Conservation (phyloP, 108 stramenopile species). For the Skeletonema grethae region DNA sequence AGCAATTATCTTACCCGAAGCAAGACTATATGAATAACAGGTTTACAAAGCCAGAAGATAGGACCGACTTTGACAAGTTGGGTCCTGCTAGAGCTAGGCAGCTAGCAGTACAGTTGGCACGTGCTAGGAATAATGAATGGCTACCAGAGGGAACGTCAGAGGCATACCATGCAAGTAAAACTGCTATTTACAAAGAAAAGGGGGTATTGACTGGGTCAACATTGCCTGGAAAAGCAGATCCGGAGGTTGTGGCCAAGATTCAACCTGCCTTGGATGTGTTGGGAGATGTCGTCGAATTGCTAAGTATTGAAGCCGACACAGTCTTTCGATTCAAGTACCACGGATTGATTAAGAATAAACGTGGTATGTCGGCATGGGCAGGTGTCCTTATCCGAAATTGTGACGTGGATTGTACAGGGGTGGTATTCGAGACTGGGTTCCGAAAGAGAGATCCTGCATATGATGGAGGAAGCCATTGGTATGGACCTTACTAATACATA, state of each 20-base stretch:
- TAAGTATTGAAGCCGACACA: constrained; percentile 71
- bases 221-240: constrained; percentile 58
- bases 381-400: constrained; percentile 73
- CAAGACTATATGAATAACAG: constrained; percentile 80
- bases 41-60: constrained; percentile 67
- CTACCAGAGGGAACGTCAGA: constrained; percentile 63
- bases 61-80: constrained; percentile 72
- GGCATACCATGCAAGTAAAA: constrained; percentile 55
- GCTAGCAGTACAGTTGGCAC: constrained; percentile 73
- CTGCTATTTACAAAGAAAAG: constrained; percentile 61
- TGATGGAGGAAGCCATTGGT: constrained; percentile 74
- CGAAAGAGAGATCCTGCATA: constrained; percentile 80
- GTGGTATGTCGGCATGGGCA: constrained; percentile 83
- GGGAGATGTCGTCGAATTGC: constrained; percentile 67
- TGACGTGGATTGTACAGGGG: constrained; percentile 80
- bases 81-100: constrained; percentile 67
- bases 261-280: constrained; percentile 79
- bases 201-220: constrained; percentile 77
- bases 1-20: constrained; percentile 55
- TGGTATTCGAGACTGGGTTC: constrained; percentile 86
- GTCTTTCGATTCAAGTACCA: constrained; percentile 89
- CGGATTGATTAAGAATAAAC: constrained; percentile 83
- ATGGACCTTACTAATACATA: constrained; percentile 54
- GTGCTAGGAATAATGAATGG: constrained; percentile 88
- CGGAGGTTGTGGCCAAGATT: constrained; percentile 59